Base-by-base conservation (phyloP, 1,284 basidiomycete genomes). In the Apiotrichum mycotoxinovorans region DNA sequence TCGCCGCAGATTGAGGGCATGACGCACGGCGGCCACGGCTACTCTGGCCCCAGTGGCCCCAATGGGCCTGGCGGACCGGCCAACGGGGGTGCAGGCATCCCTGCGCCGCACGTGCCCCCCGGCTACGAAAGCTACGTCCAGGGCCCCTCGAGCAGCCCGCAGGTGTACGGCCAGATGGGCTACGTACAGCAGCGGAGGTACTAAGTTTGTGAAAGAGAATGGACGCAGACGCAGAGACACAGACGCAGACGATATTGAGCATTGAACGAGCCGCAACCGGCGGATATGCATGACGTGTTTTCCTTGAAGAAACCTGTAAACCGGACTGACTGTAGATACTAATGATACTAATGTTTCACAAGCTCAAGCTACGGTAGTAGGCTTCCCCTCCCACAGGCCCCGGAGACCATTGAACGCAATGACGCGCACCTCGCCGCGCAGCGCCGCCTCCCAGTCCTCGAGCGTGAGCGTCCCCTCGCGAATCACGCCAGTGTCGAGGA, bases 381-480 rank as follows among this genome's bases (percentile, higher is more conserved):
- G 23, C 52, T 70, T 64, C 4, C 65, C 70, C 52, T 73, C 69
- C 68, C 69, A 74, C n/a, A 74, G 66, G 12, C 72, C 72, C 62
- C 74, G 54, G 26, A 77, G 54, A 11, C 68, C 73, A 49, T 77
- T 77, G 53, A 73, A 73, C 27, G 71, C 73, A 20, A 72, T 65
- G 2, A 73, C 58, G 27, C 71, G 43, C 33, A 66, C 54, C 3
- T 62, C 64, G 14, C 66, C 61, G 34, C 20, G 15, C 44, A 46
- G 59, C 4, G 61, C 67, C n/a, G 47, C 18, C 17, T 42, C 40
- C 47, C 61, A 66, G 41, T 71, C 65, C 1, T 62, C 62, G 17
- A 74, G 14, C 0, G 52, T 68, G 22, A 74, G 17, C 2, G 66
- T 58, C 2, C 60, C 66, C 49, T 72, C 69, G 9, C 34, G 23